Conservation (phyloP, 345 rosid species). For the Passiflora organensis region DNA sequence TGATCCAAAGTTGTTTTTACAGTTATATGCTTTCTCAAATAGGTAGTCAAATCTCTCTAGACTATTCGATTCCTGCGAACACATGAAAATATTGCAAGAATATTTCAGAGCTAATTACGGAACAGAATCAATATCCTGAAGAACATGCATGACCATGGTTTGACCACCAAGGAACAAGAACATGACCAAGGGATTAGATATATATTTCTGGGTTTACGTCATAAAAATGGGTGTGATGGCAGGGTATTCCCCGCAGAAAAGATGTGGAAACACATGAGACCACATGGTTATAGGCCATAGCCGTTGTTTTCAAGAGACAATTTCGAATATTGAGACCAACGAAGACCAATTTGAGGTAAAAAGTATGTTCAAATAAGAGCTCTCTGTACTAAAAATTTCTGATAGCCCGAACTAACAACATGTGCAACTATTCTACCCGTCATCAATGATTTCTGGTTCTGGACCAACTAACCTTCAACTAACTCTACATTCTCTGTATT, state of each 20-base stretch:
- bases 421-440: too few relatives aligned
- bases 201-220: not conserved
- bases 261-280: constrained; percentile 37
- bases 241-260: not conserved
- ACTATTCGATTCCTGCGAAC: too few relatives aligned
- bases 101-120: too few relatives aligned
- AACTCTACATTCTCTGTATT: too few relatives aligned
- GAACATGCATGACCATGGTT: constrained; percentile 23
- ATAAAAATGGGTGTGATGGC: constrained; percentile 7
- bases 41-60: too few relatives aligned
- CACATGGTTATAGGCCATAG: constrained; percentile 30
- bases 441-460: too few relatives aligned
- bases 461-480: too few relatives aligned
- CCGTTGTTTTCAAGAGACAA: constrained; percentile 1
- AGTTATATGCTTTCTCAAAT: too few relatives aligned
- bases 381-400: constrained; percentile 3
- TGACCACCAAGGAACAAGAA: constrained; percentile 15
- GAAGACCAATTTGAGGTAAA: not conserved
- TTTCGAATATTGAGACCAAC: constrained; percentile 10
- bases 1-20: too few relatives aligned
- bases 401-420: too few relatives aligned
- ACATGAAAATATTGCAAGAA: too few relatives aligned
- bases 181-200: constrained; percentile 11
- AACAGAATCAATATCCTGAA: constrained; percentile 6
- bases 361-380: constrained; percentile 7